Conservation (phyloP, 441 rosid species). For the Erodium texanum region DNA sequence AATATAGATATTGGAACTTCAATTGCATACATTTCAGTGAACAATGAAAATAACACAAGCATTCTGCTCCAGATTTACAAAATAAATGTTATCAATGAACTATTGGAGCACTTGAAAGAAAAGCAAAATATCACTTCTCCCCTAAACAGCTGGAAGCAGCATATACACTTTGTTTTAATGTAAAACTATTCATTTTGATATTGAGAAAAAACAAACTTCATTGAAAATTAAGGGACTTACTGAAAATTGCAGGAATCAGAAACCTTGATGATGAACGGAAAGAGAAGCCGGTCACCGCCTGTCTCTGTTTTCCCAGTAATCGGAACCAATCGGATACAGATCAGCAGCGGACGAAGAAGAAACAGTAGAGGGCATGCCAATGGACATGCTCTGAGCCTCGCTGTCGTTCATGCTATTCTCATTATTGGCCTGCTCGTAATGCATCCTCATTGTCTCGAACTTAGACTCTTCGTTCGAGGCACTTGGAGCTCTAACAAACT, state of each 20-base stretch:
- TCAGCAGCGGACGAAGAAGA: constrained; percentile 35
- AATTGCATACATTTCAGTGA: too few relatives aligned
- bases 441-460: constrained; percentile 33
- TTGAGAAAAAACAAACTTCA: too few relatives aligned
- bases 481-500: constrained; percentile 21
- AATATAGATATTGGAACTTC: too few relatives aligned
- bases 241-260: background rate
- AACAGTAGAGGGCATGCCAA: constrained; percentile 16
- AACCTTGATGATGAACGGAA: background rate
- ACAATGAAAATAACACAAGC: too few relatives aligned
- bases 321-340: constrained; percentile 32
- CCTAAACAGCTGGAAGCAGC: too few relatives aligned
- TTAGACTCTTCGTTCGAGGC: constrained; percentile 17
- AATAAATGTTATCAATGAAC: too few relatives aligned
- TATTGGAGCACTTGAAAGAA: too few relatives aligned
- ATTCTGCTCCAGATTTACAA: too few relatives aligned
- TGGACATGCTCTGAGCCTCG: constrained; percentile 14
- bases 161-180: too few relatives aligned
- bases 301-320: constrained; percentile 21
- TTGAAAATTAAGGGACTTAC: too few relatives aligned
- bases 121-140: too few relatives aligned
- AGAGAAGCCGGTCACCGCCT: background rate
- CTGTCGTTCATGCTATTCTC: background rate
- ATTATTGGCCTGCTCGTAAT: constrained; percentile 12
- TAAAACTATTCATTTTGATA: too few relatives aligned